Percentiles rank a stretch among this genome's conserved stretches.
Evolutionary conservation across 2,329 filamentous ascomycete genomes (phyloP).

Genomic region (Lachnellula arida): DNA sequence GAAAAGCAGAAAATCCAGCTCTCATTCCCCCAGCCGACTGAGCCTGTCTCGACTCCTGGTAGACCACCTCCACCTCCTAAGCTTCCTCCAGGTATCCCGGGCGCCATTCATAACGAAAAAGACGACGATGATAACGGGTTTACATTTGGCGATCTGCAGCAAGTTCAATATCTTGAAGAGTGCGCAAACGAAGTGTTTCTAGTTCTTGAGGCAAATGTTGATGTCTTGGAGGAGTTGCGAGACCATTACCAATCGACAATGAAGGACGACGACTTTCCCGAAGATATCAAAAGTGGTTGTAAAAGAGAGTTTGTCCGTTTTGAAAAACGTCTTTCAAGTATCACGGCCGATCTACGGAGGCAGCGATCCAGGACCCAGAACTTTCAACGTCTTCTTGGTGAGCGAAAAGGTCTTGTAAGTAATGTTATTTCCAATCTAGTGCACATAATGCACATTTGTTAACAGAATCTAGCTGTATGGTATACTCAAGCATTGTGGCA

Average conservation of each 20-base stretch:
- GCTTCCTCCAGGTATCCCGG: not conserved
- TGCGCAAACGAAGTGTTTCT: conserved; percentile 33
- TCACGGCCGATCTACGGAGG: conserved; percentile 23
- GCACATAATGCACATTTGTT: not conserved
- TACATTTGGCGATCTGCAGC: conserved; percentile 30
- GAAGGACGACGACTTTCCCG: conserved; percentile 4
- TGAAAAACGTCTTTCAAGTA: conserved; percentile 14
- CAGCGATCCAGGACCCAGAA: conserved; percentile 24
- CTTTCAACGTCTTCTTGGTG: conserved; percentile 19
- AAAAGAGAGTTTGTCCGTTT: conserved; percentile 16
- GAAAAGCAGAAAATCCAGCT: not conserved
- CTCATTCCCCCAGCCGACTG: not conserved
- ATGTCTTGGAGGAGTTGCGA: conserved; percentile 27
- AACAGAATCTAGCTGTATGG: conserved; percentile 27
- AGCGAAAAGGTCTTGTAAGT: conserved; percentile 19
- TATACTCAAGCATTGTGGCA: conserved; percentile 33
- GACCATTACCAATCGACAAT: conserved; percentile 18
- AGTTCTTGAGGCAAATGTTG: conserved; percentile 31
- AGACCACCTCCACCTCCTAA: not conserved
- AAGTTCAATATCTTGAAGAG: conserved; percentile 34
- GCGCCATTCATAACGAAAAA: not conserved
- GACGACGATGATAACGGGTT: not conserved
- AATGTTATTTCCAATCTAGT: not conserved
- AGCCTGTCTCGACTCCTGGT: not conserved
- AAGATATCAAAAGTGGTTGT: conserved; percentile 5